Percentiles rank a stretch among this genome's conserved stretches.
These are phyloP conservation scores for Globisporangium heterothallicum DNA, from an alignment of 352 stramenopile species.

Conservation along the genomic window DNA sequence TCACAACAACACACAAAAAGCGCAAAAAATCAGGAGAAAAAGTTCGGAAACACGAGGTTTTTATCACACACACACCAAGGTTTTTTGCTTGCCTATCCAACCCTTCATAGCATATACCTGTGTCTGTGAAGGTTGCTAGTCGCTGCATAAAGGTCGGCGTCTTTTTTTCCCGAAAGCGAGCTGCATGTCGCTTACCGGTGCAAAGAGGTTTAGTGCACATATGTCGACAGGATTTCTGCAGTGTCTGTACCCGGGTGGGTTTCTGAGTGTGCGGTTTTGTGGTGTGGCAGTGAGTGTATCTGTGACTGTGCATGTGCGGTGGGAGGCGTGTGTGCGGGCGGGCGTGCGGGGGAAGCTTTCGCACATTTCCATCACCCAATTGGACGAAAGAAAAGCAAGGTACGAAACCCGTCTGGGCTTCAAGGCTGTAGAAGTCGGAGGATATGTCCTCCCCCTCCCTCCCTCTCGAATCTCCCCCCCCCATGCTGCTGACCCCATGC, in stretches of 20 bases:
- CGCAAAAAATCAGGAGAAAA: not conserved
- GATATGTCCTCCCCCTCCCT: no score
- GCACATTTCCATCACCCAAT: not conserved
- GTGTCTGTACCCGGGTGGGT: not conserved
- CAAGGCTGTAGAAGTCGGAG: no score
- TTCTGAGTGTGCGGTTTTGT: conserved; percentile 19
- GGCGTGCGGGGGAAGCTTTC: no score
- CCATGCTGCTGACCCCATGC: not conserved
- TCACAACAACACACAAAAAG: conserved; percentile 8
- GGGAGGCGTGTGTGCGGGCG: not conserved
- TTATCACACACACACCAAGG: not conserved
- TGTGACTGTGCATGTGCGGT: not conserved
- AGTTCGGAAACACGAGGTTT: not conserved
- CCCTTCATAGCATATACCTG: not conserved
- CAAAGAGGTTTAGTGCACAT: no score
- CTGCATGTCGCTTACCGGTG: not conserved
- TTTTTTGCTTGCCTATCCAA: conserved; percentile 11
- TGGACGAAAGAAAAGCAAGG: no score
- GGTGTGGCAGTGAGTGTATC: not conserved
- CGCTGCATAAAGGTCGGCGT: no score
- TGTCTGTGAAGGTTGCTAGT: no score
- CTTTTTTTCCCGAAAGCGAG: no score
- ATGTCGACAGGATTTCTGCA: no score
- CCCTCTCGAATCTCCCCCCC: not conserved
- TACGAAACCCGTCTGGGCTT: no score